phyloP scores from a whole-genome alignment of 140 eudicot species.

The Artemisia princeps region DNA sequence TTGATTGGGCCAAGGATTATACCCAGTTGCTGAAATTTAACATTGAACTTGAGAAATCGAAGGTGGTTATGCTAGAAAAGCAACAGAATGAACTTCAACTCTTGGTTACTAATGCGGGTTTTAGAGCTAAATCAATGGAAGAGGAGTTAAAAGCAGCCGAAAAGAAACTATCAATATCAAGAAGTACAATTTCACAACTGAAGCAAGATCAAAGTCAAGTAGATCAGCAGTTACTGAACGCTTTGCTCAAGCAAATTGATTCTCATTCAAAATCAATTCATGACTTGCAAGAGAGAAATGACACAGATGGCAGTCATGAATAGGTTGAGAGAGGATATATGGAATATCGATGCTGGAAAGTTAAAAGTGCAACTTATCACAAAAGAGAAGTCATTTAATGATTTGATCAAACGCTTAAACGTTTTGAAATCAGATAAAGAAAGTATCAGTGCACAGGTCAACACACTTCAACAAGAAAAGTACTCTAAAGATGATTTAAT shows the following conservation, averaged over 20 bases:
- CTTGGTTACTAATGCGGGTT: constrained; percentile 24
- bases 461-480: constrained; percentile 38
- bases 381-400: constrained; percentile 10
- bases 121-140: constrained; percentile 23
- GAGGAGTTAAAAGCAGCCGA: constrained; percentile 29
- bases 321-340: constrained; percentile 24
- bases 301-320: constrained; percentile 32
- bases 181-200: constrained; percentile 20
- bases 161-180: constrained; percentile 33
- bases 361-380: constrained; percentile 28
- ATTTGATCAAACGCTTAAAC: constrained; percentile 37
- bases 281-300: constrained; percentile 34
- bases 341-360: constrained; percentile 29
- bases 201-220: constrained; percentile 27
- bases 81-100: constrained; percentile 38
- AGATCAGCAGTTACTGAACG: constrained; percentile 19
- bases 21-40: constrained; percentile 6
- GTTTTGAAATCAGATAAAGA: constrained; percentile 46
- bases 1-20: no score
- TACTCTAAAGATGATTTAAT: constrained; percentile 29
- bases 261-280: constrained; percentile 27
- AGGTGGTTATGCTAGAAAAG: constrained; percentile 32
- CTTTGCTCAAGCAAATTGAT: constrained; percentile 34
- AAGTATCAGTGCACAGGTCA: constrained; percentile 33
- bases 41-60: constrained; percentile 37